Percentiles rank a stretch among this genome's conserved stretches.
phyloP scores from a whole-genome alignment of 768 basidiomycete species.

The Lentinula boryana region DNA sequence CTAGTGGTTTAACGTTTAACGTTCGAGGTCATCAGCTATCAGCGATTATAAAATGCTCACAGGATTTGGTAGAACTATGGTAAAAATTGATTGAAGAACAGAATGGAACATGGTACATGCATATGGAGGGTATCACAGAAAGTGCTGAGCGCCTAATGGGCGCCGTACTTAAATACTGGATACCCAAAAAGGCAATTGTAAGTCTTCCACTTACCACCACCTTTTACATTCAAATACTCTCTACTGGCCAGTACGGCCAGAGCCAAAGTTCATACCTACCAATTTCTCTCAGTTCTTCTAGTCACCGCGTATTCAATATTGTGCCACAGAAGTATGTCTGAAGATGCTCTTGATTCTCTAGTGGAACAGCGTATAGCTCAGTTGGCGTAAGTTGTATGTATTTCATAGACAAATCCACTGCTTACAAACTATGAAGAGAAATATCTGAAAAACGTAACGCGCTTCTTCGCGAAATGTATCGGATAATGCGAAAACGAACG shows the following conservation, averaged over 20 bases:
- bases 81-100: neutral
- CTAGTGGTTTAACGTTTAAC: neutral
- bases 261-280: no score
- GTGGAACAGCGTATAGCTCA: slow-evolving; percentile 27
- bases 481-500: slow-evolving; percentile 52
- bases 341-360: slow-evolving; percentile 5
- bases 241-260: no score
- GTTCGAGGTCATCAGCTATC: neutral
- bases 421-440: slow-evolving; percentile 31
- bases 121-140: neutral
- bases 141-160: neutral
- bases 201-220: neutral
- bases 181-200: neutral
- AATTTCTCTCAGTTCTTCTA: no score
- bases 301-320: no score
- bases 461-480: slow-evolving; percentile 66
- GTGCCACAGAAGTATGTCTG: slow-evolving; percentile 4
- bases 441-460: slow-evolving; percentile 64
- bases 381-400: slow-evolving; percentile 20
- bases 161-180: neutral
- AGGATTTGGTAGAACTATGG: slow-evolving; percentile 2
- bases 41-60: neutral
- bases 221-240: no score
- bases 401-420: neutral
- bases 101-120: neutral